Conservation (phyloP, 2,329 filamentous ascomycete species). For the Parastagonospora nodorum region DNA sequence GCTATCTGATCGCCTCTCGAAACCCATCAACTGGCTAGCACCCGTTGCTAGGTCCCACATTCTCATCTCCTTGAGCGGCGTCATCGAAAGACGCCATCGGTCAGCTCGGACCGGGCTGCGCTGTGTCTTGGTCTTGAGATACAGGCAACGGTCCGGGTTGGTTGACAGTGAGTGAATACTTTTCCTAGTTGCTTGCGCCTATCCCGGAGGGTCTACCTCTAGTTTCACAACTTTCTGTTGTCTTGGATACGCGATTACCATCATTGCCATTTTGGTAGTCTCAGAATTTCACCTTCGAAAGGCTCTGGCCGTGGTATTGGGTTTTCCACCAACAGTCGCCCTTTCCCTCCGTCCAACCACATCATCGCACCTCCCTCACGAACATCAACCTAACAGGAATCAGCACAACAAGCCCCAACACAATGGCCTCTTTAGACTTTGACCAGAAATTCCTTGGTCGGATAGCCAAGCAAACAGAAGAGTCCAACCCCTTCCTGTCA, state of each 20-base stretch:
- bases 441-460: constrained; percentile 96
- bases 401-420: constrained; percentile 14
- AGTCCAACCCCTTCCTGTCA: constrained; percentile 78
- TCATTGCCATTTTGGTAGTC: too few relatives aligned
- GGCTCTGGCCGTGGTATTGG: neutral
- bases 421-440: constrained; percentile 94
- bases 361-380: constrained; percentile 9
- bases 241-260: too few relatives aligned
- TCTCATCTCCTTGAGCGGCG: constrained; percentile 32
- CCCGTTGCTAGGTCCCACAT: constrained; percentile 27
- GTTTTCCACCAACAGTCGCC: neutral
- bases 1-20: constrained; percentile 20
- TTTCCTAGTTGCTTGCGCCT: constrained; percentile 1
- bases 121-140: constrained; percentile 36
- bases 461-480: constrained; percentile 79
- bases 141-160: constrained; percentile 41
- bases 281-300: too few relatives aligned
- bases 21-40: constrained; percentile 42
- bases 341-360: neutral
- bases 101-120: constrained; percentile 40
- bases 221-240: neutral
- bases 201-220: neutral
- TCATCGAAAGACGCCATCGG: constrained; percentile 28
- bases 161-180: constrained; percentile 34
- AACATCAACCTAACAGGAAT: neutral